Evolutionary conservation across 805 yeast genomes (phyloP), one percentile per base, ranked within the genome.

Genomic region (Grigorovia transvaalensis): DNA sequence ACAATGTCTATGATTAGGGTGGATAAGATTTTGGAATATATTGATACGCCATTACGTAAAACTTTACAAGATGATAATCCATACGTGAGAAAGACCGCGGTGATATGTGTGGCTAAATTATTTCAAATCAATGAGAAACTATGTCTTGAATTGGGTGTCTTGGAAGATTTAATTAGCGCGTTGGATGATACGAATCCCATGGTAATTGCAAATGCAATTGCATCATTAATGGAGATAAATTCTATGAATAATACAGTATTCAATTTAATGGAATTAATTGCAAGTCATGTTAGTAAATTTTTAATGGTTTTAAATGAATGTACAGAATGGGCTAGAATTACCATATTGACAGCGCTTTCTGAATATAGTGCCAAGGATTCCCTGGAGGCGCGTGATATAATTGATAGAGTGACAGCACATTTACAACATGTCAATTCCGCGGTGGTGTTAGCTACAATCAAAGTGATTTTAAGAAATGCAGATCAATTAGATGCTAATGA

Each of bases 1-100:
- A 93, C 99, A 12, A 93, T 93, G 99, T 98, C 99, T 0, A 91
- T 97, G 72, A 89, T 93, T 49, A 75, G 98, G 46, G 98, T 93
- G 18, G 95, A 87, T 63, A 90, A 86, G 68, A 90, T 93, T 82
- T 87, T 89, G 45, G 98, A 91, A 65, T 93, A 93, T 66, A 80
- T 93, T 82, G 93, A 88, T 56, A 82, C 84, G 19, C 99, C 99
- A 0, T 73, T 93, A 57, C 82, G 83, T 56, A 78, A 86, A 60
- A 90, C 98, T 1, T 72, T 93, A 59, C 76, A 74, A 53, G 99
- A 93, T 70, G 97, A 90, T 63, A 90, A 90, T 65, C 98, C 99
- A 1, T 93, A 93, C 65, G 99, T 93, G 48, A 77, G 99, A 56
- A 93, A 95, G 63, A 93, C 99, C 0, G 99, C 99, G 0, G 97